Percentiles rank a stretch among this genome's conserved stretches.
Evolutionary conservation across 75 land plant species (phyloP).

Genomic region (Larix kaempferi): DNA sequence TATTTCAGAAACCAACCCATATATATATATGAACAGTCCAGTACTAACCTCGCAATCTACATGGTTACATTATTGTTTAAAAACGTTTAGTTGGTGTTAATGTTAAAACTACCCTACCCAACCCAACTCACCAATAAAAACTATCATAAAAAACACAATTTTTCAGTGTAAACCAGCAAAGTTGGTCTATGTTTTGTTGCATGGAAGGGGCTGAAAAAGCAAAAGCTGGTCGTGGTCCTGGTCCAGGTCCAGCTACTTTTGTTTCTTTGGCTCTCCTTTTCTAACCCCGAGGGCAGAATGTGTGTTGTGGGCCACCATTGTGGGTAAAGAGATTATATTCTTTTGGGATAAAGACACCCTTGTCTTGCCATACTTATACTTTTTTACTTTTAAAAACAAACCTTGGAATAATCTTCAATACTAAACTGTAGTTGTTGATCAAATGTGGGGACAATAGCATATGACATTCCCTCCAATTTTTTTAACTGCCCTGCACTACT

Average conservation of each 20-base stretch:
- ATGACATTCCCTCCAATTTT: neutral
- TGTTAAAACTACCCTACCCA: too few species aligned
- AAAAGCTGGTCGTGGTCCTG: neutral
- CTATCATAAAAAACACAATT: too few species aligned
- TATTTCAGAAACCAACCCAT: too few species aligned
- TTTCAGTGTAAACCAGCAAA: too few species aligned
- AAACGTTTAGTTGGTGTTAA: too few species aligned
- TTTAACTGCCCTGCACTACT: too few species aligned
- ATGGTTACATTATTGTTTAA: too few species aligned
- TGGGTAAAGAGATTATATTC: conserved; percentile 9
- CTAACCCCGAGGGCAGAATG: conserved; percentile 9
- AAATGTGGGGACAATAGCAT: conserved; percentile 1
- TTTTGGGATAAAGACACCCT: conserved; percentile 9
- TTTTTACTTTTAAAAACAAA: neutral
- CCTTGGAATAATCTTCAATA: neutral
- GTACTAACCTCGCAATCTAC: too few species aligned
- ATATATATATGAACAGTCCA: too few species aligned
- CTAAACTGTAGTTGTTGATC: neutral
- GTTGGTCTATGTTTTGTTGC: too few species aligned
- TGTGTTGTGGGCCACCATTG: conserved; percentile 1
- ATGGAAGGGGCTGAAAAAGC: neutral
- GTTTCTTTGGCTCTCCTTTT: neutral
- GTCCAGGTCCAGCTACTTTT: neutral
- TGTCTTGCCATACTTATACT: neutral
- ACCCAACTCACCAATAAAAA: too few species aligned